Base-by-base conservation (phyloP, 2,329 filamentous ascomycete genomes). In the Hypoxylon sp. region DNA sequence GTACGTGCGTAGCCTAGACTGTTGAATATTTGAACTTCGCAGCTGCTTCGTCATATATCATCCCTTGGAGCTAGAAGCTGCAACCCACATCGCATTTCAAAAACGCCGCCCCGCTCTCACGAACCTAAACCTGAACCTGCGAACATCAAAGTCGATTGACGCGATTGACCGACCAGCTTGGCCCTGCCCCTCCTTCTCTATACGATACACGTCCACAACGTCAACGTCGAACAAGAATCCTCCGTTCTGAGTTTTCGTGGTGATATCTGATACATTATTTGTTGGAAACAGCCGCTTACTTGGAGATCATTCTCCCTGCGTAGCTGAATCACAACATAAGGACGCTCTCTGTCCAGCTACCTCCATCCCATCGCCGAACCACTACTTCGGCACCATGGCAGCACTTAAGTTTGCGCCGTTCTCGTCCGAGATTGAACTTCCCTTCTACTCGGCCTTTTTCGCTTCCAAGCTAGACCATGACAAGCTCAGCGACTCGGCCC, bases 401-500 rank as follows among this genome's bases (percentile, higher is more conserved):
- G 73, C 79, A 28, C 78, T 88, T 53, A 85, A 87, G 82, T 99
- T 94, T 79, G 93, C 93, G 65, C 91, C 95, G 0, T 98, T 97
- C 83, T 88, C 90, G 40, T 97, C 95, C 50, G 93, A 97, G 80
- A 93, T 98, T 75, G 96, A 99, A 77, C 85, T 98, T 44, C 93
- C 93, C 45, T 99, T 99, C 80, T 99, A 97, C 78, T 91, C 92
- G 46, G 90, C 93, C 4, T 87, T 99, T n/a, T 96, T 96, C 64
- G 89, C 91, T 4, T 91, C 91, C 70, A 99, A 99, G 81, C 93
- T 99, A 77, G 93, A 98, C 78, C 91, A 97, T 85, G 96, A 97
- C 81, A 97, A 94, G 80, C 92, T 99, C 53, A 92, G 97, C 81
- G 95, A 97, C 78, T 97, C 94, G 8, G 92, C 93, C 22, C 91